Percentiles rank a stretch among this genome's conserved stretches.
These are phyloP conservation scores for Ceratobasidium sp. DNA, from an alignment of 1,284 basidiomycete genomes.

Conservation along the genomic window DNA sequence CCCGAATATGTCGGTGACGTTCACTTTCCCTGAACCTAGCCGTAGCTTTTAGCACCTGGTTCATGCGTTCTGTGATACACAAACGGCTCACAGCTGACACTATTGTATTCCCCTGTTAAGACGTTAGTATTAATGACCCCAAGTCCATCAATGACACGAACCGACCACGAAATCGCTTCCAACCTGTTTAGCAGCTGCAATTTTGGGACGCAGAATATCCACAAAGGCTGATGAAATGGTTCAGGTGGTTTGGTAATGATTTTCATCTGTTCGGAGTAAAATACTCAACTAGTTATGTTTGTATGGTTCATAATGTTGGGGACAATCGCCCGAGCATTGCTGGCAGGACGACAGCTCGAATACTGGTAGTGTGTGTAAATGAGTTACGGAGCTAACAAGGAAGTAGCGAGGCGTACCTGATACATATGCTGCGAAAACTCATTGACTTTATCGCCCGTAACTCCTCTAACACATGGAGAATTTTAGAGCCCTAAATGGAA, in stretches of 20 bases:
- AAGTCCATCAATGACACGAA: background rate
- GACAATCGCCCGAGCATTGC: constrained; percentile 38
- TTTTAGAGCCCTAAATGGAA: background rate
- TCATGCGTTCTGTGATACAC: background rate
- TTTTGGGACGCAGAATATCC: constrained; percentile 39
- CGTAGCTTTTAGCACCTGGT: background rate
- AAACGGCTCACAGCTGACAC: constrained; percentile 23
- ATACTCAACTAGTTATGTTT: constrained; percentile 33
- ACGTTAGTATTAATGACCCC: background rate
- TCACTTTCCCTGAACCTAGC: constrained; percentile 40
- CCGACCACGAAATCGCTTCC: constrained; percentile 39
- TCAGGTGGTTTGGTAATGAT: background rate
- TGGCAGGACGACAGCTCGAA: constrained; percentile 40
- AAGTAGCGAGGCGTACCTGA: constrained; percentile 1
- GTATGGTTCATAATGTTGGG: constrained; percentile 38
- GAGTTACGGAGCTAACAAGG: background rate
- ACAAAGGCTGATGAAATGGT: constrained; percentile 27
- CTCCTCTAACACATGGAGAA: background rate
- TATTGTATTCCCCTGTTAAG: constrained; percentile 19
- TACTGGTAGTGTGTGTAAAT: constrained; percentile 10
- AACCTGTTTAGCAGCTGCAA: constrained; percentile 38
- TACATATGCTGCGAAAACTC: constrained; percentile 42
- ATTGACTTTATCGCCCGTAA: constrained; percentile 28
- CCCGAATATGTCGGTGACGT: constrained; percentile 39
- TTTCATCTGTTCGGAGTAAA: background rate